These are phyloP conservation scores for Tricholoma sp. DNA, from an alignment of 768 basidiomycete species.

Conservation along the genomic window DNA sequence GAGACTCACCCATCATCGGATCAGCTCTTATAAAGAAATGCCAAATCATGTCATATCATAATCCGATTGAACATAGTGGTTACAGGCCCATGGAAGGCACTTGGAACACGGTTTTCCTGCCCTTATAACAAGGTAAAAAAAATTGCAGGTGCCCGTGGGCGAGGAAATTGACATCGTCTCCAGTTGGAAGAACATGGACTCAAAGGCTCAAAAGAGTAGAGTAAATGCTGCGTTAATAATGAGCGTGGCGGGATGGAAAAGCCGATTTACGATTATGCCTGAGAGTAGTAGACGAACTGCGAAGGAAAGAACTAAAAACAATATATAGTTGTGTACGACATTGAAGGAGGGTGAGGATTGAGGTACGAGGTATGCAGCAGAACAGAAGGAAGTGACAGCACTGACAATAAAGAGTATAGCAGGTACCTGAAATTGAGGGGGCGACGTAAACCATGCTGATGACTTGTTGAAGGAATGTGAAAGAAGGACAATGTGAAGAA, in stretches of 20 bases:
- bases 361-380: slow-evolving; percentile 30
- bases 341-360: slow-evolving; percentile 14
- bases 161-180: too few relatives aligned
- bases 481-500: neutral
- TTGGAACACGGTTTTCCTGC: too few relatives aligned
- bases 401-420: slow-evolving; percentile 21
- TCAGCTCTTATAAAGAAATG: too few relatives aligned
- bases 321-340: slow-evolving; percentile 15
- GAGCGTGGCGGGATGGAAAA: neutral
- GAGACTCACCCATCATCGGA: too few relatives aligned
- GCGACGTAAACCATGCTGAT: slow-evolving; percentile 2
- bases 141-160: too few relatives aligned
- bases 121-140: too few relatives aligned
- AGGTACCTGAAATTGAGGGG: slow-evolving; percentile 16
- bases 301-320: slow-evolving; percentile 1
- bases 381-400: slow-evolving; percentile 34
- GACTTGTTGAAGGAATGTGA: neutral
- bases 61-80: too few relatives aligned
- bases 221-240: neutral
- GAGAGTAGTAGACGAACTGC: neutral
- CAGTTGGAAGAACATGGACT: too few relatives aligned
- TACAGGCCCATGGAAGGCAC: too few relatives aligned
- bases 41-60: too few relatives aligned
- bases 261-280: neutral
- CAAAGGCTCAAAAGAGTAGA: neutral